phyloP scores from a whole-genome alignment of 331 rosid genomes.

The Acacia pycnantha region DNA sequence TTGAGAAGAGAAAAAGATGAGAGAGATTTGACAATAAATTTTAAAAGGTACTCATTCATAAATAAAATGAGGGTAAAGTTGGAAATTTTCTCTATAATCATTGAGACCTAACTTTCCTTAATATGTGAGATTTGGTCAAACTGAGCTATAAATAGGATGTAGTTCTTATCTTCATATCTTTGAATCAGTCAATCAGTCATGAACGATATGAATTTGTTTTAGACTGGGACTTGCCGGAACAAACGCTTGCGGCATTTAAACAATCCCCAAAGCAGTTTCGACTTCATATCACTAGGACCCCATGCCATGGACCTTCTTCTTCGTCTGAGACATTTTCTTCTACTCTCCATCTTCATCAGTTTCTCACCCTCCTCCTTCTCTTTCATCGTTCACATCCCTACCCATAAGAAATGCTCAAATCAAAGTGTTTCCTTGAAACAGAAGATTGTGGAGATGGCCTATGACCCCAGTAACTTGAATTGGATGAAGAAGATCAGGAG shows the following conservation, averaged over 20 bases:
- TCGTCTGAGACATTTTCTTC: constrained; percentile 24
- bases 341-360: constrained; percentile 36
- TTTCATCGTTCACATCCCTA: constrained; percentile 26
- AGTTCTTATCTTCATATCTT: neutral
- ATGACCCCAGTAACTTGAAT: constrained; percentile 38
- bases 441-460: constrained; percentile 55
- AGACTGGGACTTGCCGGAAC: neutral
- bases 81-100: too few species aligned
- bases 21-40: too few species aligned
- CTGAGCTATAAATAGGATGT: too few species aligned
- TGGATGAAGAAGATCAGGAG: constrained; percentile 78
- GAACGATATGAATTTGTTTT: neutral
- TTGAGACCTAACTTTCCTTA: too few species aligned
- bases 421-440: constrained; percentile 26
- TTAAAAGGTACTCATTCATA: too few species aligned
- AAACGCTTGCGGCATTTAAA: neutral
- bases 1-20: too few species aligned
- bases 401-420: constrained; percentile 1
- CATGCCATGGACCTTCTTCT: constrained; percentile 38
- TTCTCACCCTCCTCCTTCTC: constrained; percentile 35
- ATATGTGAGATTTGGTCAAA: too few species aligned
- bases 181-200: neutral
- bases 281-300: constrained; percentile 17
- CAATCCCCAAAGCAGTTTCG: neutral
- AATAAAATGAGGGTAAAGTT: too few species aligned